Base-by-base conservation (phyloP, 1,284 basidiomycete genomes). In the Cryptococcus jaspeensis region DNA sequence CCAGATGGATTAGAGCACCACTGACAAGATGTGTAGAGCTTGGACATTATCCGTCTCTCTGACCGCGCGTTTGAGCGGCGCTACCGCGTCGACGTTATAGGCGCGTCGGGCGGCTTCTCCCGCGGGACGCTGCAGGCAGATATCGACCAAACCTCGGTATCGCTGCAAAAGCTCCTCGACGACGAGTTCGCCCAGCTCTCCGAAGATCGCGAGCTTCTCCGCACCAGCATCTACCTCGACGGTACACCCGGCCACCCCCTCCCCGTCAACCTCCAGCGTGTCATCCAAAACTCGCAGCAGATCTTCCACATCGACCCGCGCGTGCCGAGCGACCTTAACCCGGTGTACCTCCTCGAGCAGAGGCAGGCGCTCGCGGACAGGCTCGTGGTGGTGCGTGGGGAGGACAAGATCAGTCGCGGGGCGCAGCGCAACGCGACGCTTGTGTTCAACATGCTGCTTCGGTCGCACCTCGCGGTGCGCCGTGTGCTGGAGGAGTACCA, bases 221-320 rank as follows among this genome's bases (percentile, higher is more conserved):
- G 96, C 16, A 70, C 78, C 7, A 93, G 92, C 78, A 84, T 98
- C 64, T 97, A 95, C 84, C 87, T 87, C 18, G 84, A 87, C 46
- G 83, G 86, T 5, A 85, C 90, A 46, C 86, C 87, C 2, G 84
- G 83, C 40, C 82, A 84, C 37, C 86, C 87, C 0, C 84, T 96
- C 20, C 93, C 94, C 2, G 92, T 95, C 79, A 98, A 99, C 72
- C 85, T 99, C 6, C 84, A 88, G 37, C 93, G 95, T 58, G 92
- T 98, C 66, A 86, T 97, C 41, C 91, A 97, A 70, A 99, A 99
- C 71, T 91, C 95, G 0, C 85, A 87, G 42, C 96, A 99, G 70
- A 94, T 97, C 73, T 99, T 99, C 86, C 91, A 94, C 64, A 93
- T 99, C 67, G 93, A 99, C 78, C 84, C 85, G 20, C 85, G 95